Percentiles rank a stretch among this genome's conserved stretches.
phyloP scores from a whole-genome alignment of 2,329 filamentous ascomycete species.

The Grosmannia serpens region DNA sequence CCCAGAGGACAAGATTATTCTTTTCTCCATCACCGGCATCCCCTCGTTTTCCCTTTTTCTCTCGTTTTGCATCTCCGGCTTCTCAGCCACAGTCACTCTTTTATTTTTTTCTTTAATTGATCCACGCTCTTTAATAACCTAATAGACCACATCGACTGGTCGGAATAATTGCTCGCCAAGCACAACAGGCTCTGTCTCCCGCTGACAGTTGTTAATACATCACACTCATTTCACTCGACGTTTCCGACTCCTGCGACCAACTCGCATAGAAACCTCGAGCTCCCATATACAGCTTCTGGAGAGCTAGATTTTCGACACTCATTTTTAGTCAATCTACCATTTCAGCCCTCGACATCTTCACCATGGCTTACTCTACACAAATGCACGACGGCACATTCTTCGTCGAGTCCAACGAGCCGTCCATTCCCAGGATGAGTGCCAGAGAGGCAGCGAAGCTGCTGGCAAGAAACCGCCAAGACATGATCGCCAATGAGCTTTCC shows the following conservation, averaged over 20 bases:
- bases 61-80: conserved; percentile 27
- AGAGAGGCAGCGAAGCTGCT: conserved; percentile 69
- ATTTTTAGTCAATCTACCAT: conserved; percentile 17
- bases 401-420: conserved; percentile 43
- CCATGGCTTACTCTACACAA: conserved; percentile 20
- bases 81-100: conserved; percentile 47
- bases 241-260: conserved; percentile 1
- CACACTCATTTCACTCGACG: conserved; percentile 15
- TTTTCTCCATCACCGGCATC: conserved; percentile 14
- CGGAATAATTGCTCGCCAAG: conserved; percentile 27
- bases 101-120: conserved; percentile 27
- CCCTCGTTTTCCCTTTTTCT: conserved; percentile 10
- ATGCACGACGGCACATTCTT: conserved; percentile 37
- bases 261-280: background rate
- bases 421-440: conserved; percentile 47
- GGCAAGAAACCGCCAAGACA: conserved; percentile 73
- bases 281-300: conserved; percentile 28
- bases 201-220: conserved; percentile 12
- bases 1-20: conserved; percentile 24
- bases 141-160: conserved; percentile 32
- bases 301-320: conserved; percentile 31
- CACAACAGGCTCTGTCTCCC: conserved; percentile 5
- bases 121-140: conserved; percentile 48
- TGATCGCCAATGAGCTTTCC: conserved; percentile 81
- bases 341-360: conserved; percentile 16